A percentile compares a stretch with the other conserved stretches of the same genome.
phyloP scores from a whole-genome alignment of 1,284 basidiomycete genomes.

The Coniferiporia sulphurascens region DNA sequence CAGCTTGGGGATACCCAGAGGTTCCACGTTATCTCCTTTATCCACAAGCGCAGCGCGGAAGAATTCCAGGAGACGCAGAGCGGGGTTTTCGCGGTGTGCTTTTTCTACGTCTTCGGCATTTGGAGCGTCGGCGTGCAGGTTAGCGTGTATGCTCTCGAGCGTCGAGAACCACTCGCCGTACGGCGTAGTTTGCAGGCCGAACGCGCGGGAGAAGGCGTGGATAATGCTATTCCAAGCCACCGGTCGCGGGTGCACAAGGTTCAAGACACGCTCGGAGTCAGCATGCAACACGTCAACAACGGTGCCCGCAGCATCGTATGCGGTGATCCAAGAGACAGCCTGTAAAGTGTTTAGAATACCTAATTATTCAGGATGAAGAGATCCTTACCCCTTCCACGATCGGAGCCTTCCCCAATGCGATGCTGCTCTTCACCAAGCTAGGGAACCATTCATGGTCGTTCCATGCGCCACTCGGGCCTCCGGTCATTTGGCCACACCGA shows the following conservation, averaged over 20 bases:
- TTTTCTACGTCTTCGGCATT: no score
- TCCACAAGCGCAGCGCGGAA: slow-evolving; percentile 4
- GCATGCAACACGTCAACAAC: no score
- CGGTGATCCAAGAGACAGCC: no score
- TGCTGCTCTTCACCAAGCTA: slow-evolving; percentile 12
- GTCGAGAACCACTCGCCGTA: slow-evolving; percentile 8
- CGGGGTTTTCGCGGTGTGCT: slow-evolving; percentile 8
- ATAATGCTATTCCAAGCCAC: no score
- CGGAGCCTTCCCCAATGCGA: slow-evolving; percentile 9
- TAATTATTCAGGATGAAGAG: not conserved
- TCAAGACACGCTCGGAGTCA: no score
- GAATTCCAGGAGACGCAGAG: slow-evolving; percentile 12
- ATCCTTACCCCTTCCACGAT: slow-evolving; percentile 6
- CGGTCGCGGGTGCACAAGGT: no score
- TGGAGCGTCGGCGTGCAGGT: not conserved
- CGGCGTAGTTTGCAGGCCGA: slow-evolving; percentile 1
- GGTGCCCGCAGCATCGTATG: no score
- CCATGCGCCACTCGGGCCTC: no score
- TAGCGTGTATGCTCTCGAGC: not conserved
- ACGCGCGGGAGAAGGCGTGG: no score
- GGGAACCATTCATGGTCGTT: no score
- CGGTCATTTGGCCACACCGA: slow-evolving; percentile 17
- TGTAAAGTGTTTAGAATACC: not conserved
- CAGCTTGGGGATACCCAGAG: slow-evolving; percentile 4
- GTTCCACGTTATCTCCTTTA: no score